Base-by-base conservation (phyloP, 2,329 filamentous ascomycete species). In the Dactylella cylindrospora region DNA sequence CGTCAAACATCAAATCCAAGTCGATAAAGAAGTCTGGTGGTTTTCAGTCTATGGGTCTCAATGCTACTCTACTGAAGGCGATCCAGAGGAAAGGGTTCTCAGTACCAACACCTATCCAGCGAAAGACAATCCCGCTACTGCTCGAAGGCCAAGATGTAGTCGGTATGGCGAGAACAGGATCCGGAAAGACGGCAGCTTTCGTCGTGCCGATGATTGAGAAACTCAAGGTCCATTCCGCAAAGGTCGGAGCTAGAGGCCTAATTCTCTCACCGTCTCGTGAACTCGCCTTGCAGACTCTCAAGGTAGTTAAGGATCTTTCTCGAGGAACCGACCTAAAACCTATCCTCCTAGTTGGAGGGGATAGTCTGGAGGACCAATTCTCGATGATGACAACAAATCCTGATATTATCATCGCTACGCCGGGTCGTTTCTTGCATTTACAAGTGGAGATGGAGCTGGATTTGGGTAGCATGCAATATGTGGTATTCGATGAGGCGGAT, bases 151-250 rank as follows among this genome's bases (percentile, higher is more conserved):
- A 90, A 74, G 93, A 98, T 79, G 88, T 97, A n/a, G 91, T 98
- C 19, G 94, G 90, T 67, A 98, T 98, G 93, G 93, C 93, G 5
- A 81, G 94, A 67, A 98, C 94, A n/a, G 93, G 93, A 72, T 97
- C 90, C 15, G 93, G 93, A 76, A 98, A 98, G 77, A 98, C 94
- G 1, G 93, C 90, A 1, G 93, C 93, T 17, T 98, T 98, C 73
- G 90, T 97, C 20, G 94, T 98, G 66, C 93, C 93, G 35, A 95
- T 98, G 91, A 90, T 98, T 64, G 89, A 98, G 76, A 87, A 85
- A 67, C 77, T 98, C 64, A 94, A 90, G 73, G 80, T 83, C 19
- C 94, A 98, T 73, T 95, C 87, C 70, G 84, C 84, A 23, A 85
- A 86, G 69, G 66, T 97, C 66, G 93, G 94, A 46, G 84, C 89